Evolutionary conservation across 2,329 filamentous ascomycete genomes (phyloP).

Genomic region (Akanthomyces muscarius): DNA sequence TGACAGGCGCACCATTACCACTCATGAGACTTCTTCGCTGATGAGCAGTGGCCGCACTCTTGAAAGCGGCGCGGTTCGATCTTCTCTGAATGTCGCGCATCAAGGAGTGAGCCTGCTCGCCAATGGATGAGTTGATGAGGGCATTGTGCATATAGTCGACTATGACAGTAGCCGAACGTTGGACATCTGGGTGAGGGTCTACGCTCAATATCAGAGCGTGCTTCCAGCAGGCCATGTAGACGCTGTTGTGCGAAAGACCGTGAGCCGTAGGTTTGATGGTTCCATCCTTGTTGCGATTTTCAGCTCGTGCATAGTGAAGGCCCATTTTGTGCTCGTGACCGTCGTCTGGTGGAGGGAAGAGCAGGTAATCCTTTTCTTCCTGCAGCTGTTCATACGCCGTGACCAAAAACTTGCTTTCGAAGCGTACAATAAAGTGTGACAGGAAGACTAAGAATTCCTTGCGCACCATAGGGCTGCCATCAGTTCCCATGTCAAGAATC

Average conservation of each 20-base stretch:
- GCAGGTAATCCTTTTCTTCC: constrained; percentile 71
- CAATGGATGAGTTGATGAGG: constrained; percentile 73
- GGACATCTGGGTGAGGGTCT: constrained; percentile 91
- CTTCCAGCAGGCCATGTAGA: constrained; percentile 93
- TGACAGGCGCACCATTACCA: constrained; percentile 25
- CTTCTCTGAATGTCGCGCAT: constrained; percentile 68
- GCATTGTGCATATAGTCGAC: constrained; percentile 80
- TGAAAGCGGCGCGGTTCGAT: constrained; percentile 44
- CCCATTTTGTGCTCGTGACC: constrained; percentile 58
- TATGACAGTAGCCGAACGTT: constrained; percentile 77
- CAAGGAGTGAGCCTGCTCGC: constrained; percentile 62
- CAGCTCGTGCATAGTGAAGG: constrained; percentile 55
- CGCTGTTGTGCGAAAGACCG: constrained; percentile 75
- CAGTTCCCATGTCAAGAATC: constrained; percentile 84
- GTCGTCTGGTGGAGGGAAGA: constrained; percentile 52
- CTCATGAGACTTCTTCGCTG: constrained; percentile 43
- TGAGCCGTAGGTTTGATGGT: constrained; percentile 53
- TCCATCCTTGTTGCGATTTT: constrained; percentile 54
- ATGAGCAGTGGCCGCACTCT: constrained; percentile 37
- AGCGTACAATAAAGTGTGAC: constrained; percentile 84
- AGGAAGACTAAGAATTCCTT: constrained; percentile 93
- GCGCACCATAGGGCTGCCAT: constrained; percentile 90
- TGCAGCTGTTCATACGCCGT: constrained; percentile 85
- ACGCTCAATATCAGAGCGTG: constrained; percentile 85
- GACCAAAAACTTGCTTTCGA: constrained; percentile 88